Conservation (phyloP, 225 moss, liverwort and hornwort genomes). For the Asterella californica region DNA sequence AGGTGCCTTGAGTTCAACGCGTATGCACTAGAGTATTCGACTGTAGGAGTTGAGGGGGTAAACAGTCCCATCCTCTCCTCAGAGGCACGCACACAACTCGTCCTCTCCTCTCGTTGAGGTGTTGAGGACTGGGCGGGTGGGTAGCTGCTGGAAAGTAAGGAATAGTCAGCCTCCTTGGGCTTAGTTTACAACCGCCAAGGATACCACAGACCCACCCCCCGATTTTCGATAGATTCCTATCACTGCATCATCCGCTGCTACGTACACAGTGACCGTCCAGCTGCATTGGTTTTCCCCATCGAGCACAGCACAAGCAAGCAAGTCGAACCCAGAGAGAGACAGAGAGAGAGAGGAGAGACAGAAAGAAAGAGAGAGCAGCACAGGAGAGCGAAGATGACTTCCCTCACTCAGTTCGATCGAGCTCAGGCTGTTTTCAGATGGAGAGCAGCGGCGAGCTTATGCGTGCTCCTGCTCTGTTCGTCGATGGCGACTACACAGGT, state of each 20-base stretch:
- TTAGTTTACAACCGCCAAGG: too few relatives aligned
- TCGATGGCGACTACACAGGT: conserved; percentile 10
- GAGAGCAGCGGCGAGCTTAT: not conserved
- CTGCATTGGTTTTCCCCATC: too few relatives aligned
- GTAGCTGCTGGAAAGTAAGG: too few relatives aligned
- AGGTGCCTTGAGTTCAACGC: not conserved
- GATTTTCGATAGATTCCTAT: not conserved
- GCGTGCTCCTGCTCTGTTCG: conserved; percentile 17
- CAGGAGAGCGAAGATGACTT: not conserved
- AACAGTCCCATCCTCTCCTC: not conserved
- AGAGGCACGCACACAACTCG: not conserved
- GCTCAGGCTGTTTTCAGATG: not conserved
- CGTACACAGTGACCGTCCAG: not conserved
- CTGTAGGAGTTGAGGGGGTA: not conserved
- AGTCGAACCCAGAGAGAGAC: too few relatives aligned
- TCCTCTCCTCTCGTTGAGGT: too few relatives aligned
- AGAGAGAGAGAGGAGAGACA: not conserved
- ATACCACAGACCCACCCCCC: too few relatives aligned
- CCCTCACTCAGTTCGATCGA: not conserved
- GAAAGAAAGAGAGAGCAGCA: not conserved
- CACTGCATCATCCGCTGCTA: not conserved
- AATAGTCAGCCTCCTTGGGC: too few relatives aligned
- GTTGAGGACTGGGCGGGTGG: too few relatives aligned
- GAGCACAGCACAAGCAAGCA: too few relatives aligned
- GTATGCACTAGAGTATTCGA: not conserved